Evolutionary conservation across 768 basidiomycete species (phyloP).

Genomic region (Suillus sp.): DNA sequence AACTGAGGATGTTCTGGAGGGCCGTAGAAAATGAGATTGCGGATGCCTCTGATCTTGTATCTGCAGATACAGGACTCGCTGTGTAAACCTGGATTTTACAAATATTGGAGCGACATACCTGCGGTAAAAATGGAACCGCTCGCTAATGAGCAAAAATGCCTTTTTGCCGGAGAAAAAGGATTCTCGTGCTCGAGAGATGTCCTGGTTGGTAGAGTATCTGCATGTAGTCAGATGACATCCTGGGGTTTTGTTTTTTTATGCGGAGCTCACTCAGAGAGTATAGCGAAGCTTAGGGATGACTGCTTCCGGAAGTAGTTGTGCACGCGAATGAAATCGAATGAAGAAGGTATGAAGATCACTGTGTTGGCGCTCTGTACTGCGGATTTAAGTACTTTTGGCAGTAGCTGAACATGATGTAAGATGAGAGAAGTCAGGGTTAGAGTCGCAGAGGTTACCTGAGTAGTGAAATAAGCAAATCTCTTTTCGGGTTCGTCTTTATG

Average conservation of each 20-base stretch:
- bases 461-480: slow-evolving; percentile 85
- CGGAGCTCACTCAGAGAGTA: slow-evolving; percentile 81
- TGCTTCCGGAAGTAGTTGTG: slow-evolving; percentile 83
- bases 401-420: slow-evolving; percentile 50
- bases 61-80: slow-evolving; percentile 38
- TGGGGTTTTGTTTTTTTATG: not conserved
- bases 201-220: slow-evolving; percentile 91
- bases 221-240: not conserved
- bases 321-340: slow-evolving; percentile 94
- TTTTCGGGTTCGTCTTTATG: slow-evolving; percentile 83
- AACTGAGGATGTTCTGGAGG: slow-evolving; percentile 90
- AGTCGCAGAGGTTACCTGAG: slow-evolving; percentile 54
- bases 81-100: not conserved
- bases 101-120: slow-evolving; percentile 45
- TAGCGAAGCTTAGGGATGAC: slow-evolving; percentile 68
- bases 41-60: slow-evolving; percentile 91
- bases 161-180: slow-evolving; percentile 89
- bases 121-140: slow-evolving; percentile 98
- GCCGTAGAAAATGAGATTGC: slow-evolving; percentile 91
- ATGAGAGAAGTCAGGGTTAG: not conserved
- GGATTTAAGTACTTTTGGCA: slow-evolving; percentile 84
- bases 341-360: slow-evolving; percentile 88
- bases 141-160: slow-evolving; percentile 86
- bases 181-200: slow-evolving; percentile 91
- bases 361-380: slow-evolving; percentile 93